phyloP scores from a whole-genome alignment of 257 asterid genomes.

The Gentiana straminea region DNA sequence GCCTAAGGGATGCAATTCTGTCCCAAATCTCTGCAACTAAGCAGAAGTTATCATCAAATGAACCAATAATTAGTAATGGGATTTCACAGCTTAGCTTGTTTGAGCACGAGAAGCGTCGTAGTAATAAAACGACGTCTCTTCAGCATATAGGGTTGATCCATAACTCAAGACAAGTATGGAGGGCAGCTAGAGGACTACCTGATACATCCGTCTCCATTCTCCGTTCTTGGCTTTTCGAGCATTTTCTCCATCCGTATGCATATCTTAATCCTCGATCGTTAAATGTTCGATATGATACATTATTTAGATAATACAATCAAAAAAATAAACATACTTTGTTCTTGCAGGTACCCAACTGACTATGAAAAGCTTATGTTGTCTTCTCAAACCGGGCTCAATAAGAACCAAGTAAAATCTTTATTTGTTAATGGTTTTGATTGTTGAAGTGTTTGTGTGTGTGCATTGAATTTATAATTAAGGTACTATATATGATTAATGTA shows the following conservation, averaged over 20 bases:
- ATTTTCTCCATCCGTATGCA: slow-evolving; percentile 85
- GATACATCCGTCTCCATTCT: slow-evolving; percentile 72
- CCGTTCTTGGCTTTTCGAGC: slow-evolving; percentile 95
- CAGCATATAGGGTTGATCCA: slow-evolving; percentile 52
- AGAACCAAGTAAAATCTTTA: slow-evolving; percentile 57
- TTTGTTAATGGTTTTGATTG: not conserved
- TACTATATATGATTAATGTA: not conserved
- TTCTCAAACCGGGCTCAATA: slow-evolving; percentile 83
- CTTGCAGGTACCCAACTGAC: slow-evolving; percentile 73
- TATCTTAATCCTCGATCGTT: not conserved
- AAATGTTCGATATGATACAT: too few species aligned
- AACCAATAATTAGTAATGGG: slow-evolving; percentile 51
- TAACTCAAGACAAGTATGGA: slow-evolving; percentile 49
- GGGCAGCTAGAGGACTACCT: slow-evolving; percentile 81
- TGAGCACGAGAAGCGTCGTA: slow-evolving; percentile 39
- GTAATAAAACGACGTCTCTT: slow-evolving; percentile 22
- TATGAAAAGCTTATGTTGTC: slow-evolving; percentile 84
- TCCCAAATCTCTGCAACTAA: slow-evolving; percentile 41
- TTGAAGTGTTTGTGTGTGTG: not conserved
- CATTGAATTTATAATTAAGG: too few species aligned
- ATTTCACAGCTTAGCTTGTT: slow-evolving; percentile 48
- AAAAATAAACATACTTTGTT: not conserved
- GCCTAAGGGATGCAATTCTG: slow-evolving; percentile 46
- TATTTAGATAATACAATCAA: too few species aligned
- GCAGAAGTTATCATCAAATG: slow-evolving; percentile 32